Percentiles rank a stretch among this genome's conserved stretches.
phyloP scores from a whole-genome alignment of 208 protist species.

The Wallacemonas sp. region DNA sequence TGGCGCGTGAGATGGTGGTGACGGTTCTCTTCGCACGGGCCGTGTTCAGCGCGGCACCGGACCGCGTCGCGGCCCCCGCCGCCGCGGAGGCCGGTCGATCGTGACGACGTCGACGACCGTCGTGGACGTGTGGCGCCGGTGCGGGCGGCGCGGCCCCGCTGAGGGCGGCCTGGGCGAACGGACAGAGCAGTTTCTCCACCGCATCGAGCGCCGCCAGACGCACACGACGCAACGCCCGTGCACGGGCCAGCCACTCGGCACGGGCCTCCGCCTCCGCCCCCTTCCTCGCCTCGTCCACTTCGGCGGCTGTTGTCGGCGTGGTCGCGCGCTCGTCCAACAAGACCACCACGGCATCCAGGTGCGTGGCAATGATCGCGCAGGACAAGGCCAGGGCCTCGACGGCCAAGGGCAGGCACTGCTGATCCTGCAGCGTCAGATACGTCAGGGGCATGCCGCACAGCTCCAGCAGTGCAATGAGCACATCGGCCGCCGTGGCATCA shows the following conservation, averaged over 20 bases:
- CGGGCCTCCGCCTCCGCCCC: slow-evolving; percentile 26
- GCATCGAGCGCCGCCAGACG: slow-evolving; percentile 15
- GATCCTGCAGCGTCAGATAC: slow-evolving; percentile 43
- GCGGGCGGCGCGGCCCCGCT: not conserved
- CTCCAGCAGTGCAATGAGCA: slow-evolving; percentile 39
- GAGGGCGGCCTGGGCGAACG: not conserved
- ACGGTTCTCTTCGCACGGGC: not conserved
- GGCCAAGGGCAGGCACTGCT: slow-evolving; percentile 30
- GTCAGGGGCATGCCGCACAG: slow-evolving; percentile 47
- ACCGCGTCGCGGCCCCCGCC: not conserved
- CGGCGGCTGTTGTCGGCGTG: no score
- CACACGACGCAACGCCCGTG: slow-evolving; percentile 8
- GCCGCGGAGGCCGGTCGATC: not conserved
- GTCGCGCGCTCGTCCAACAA: slow-evolving; percentile 12
- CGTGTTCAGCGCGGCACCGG: no score
- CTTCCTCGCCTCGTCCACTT: no score
- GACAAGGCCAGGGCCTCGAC: slow-evolving; percentile 19
- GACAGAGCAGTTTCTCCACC: slow-evolving; percentile 7
- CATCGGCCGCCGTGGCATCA: slow-evolving; percentile 17
- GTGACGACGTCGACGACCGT: not conserved
- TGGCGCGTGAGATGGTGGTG: not conserved
- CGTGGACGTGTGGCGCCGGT: no score
- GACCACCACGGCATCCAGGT: not conserved
- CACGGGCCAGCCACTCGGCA: slow-evolving; percentile 27
- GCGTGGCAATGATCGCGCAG: slow-evolving; percentile 9